Percentiles rank a stretch among this genome's conserved stretches.
Evolutionary conservation across 495 filamentous ascomycete species (phyloP).

Genomic region (Tuber microsphaerosporum): DNA sequence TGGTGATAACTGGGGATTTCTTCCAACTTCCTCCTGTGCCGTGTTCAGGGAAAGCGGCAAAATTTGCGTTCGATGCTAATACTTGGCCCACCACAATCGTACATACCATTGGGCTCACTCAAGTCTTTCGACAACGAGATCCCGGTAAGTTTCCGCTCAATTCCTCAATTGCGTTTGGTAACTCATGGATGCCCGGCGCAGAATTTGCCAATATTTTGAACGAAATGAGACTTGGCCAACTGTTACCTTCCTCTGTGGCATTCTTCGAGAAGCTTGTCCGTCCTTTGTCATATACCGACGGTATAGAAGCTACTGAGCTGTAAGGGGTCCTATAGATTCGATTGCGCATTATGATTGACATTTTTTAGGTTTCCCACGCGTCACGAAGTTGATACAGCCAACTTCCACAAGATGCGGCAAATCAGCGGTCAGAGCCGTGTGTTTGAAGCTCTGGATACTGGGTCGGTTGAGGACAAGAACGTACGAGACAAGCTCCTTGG

Average conservation of each 20-base stretch:
- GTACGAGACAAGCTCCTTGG: conserved; percentile 69
- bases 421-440: conserved; percentile 60
- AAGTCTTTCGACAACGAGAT: conserved; percentile 93
- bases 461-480: conserved; percentile 57
- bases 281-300: conserved; percentile 63
- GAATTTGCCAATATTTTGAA: conserved; percentile 93
- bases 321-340: conserved; percentile 38
- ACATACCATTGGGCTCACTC: conserved; percentile 90
- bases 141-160: conserved; percentile 51
- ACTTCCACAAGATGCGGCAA: conserved; percentile 61
- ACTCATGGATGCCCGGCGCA: conserved; percentile 41
- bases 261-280: conserved; percentile 66
- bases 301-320: conserved; percentile 83
- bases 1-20: conserved; percentile 94
- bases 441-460: conserved; percentile 69
- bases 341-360: conserved; percentile 44
- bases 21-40: conserved; percentile 95
- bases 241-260: conserved; percentile 60
- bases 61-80: conserved; percentile 85
- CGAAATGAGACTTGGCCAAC: conserved; percentile 84
- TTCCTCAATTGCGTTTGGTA: conserved; percentile 10
- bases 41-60: conserved; percentile 62
- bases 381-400: conserved; percentile 80
- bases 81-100: conserved; percentile 89
- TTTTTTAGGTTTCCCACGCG: conserved; percentile 67